Evolutionary conservation across 73 alveolate genomes (phyloP).

Genomic region (Diophrys sp.): DNA sequence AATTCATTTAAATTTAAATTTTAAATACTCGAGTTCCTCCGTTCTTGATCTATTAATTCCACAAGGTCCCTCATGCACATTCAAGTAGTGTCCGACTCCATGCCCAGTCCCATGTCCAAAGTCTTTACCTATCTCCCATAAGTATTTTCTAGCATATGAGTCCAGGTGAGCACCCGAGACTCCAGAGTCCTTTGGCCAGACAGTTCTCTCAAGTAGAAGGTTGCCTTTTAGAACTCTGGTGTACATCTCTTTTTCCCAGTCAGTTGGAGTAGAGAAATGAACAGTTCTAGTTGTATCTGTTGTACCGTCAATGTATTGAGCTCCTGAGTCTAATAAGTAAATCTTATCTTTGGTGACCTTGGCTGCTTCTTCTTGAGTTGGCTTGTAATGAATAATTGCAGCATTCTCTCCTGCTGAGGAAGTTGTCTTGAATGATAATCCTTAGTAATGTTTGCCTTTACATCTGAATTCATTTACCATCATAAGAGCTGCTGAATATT

Average conservation of each 20-base stretch:
- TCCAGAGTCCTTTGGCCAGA: constrained; percentile 64
- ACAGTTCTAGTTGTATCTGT: constrained; percentile 73
- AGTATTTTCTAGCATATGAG: constrained; percentile 53
- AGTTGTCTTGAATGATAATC: constrained; percentile 58
- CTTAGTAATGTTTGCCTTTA: constrained; percentile 32
- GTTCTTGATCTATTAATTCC: background rate
- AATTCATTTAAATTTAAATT: too few relatives aligned
- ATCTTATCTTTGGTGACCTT: constrained; percentile 3
- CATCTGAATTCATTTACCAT: constrained; percentile 23
- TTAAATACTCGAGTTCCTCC: too few relatives aligned
- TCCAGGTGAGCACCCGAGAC: constrained; percentile 80
- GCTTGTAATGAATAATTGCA: constrained; percentile 69
- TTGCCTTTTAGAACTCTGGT: constrained; percentile 69
- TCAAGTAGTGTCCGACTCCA: constrained; percentile 62
- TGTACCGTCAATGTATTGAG: constrained; percentile 59
- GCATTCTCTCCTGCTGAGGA: constrained; percentile 63
- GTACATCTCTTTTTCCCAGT: constrained; percentile 56
- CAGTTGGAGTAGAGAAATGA: constrained; percentile 32
- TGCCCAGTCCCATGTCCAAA: constrained; percentile 69
- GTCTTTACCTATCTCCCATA: constrained; percentile 52
- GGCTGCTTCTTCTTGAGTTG: constrained; percentile 32
- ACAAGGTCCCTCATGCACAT: constrained; percentile 56
- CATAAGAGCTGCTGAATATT: constrained; percentile 54
- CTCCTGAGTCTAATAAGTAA: constrained; percentile 64
- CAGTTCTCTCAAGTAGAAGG: constrained; percentile 39